Evolutionary conservation across 345 rosid genomes (phyloP), one percentile per base, ranked within the genome.

Genomic region (Sapria himalayana): DNA sequence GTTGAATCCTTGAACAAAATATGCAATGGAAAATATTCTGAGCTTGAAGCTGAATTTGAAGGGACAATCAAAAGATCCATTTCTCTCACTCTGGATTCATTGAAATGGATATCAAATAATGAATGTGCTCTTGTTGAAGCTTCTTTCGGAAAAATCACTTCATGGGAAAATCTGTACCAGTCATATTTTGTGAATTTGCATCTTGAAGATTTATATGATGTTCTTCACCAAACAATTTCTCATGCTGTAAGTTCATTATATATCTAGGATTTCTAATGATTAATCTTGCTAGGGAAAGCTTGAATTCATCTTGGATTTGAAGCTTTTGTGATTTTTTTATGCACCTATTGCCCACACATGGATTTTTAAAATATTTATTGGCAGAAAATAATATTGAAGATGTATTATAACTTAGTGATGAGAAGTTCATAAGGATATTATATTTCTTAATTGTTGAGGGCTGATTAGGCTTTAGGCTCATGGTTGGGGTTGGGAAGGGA

Each of bases 121-220:
- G 62, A 36, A n/a, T 32, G 20, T 48, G 29, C 44, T 50, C 41
- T 41, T 39, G 43, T 69, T 24, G 68, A 67, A 55, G 78, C 62
- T 33, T 56, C 52, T 23, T 35, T 31, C 31, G 58, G 42, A 52
- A 65, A 52, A 35, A 52, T 89, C 43, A 67, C 85, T 23, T 63
- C 60, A 6, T 89, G 94, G 93, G 78, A 66, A 56, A 32, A 47
- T 58, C 45, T 72, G 43, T 76, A 74, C 49, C 60, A 62, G 50
- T 62, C 67, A 54, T 51, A 56, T 41, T 52, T 55, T 29, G 59
- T 43, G 40, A 69, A 63, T 60, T 47, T 81, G 49, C 56, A 57
- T 38, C 33, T 76, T 46, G 69, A 63, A 40, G 54, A 44, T 49
- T 48, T 82, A 25, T 69, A 65, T 54, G 56, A 66, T 37, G 46